Conservation (phyloP, 2,329 filamentous ascomycete genomes). For the Fusarium nisikadoi region DNA sequence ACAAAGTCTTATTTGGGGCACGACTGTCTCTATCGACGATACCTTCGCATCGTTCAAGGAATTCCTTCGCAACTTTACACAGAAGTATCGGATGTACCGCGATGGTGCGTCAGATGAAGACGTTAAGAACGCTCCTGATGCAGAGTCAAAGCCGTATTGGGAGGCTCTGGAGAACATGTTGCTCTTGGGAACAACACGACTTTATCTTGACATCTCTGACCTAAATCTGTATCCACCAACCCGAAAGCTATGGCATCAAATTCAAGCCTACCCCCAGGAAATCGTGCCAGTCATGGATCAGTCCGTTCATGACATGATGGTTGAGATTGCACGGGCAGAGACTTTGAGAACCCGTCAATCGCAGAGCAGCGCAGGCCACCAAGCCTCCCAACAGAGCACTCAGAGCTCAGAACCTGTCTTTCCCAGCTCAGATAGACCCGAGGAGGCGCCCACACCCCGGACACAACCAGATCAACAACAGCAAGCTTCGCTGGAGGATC, state of each 20-base stretch:
- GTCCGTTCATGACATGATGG: conserved; percentile 90
- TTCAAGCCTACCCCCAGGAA: conserved; percentile 94
- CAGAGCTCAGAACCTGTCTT: conserved; percentile 80
- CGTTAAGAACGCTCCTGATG: conserved; percentile 74
- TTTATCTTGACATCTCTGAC: conserved; percentile 90
- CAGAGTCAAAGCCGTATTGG: conserved; percentile 83
- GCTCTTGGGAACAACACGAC: conserved; percentile 80
- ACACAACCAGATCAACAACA: conserved; percentile 57
- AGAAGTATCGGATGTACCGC: conserved; percentile 92
- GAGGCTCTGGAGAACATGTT: conserved; percentile 92
- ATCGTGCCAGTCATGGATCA: conserved; percentile 98
- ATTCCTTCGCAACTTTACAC: conserved; percentile 90
- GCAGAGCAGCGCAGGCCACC: conserved; percentile 65
- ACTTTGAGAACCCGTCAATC: conserved; percentile 74
- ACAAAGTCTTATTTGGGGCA: conserved; percentile 92
- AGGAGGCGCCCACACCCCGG: conserved; percentile 54
- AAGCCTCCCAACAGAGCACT: conserved; percentile 56
- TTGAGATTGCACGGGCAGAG: conserved; percentile 85
- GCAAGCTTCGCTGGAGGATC: conserved; percentile 75
- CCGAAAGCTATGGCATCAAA: conserved; percentile 92
- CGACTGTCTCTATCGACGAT: conserved; percentile 93
- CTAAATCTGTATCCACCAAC: conserved; percentile 93
- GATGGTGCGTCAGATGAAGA: conserved; percentile 86
- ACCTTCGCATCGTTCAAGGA: conserved; percentile 89
- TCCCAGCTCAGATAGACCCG: conserved; percentile 80